These are phyloP conservation scores for Xylariaceae sp. DNA, from an alignment of 2,329 filamentous ascomycete species.

Conservation along the genomic window DNA sequence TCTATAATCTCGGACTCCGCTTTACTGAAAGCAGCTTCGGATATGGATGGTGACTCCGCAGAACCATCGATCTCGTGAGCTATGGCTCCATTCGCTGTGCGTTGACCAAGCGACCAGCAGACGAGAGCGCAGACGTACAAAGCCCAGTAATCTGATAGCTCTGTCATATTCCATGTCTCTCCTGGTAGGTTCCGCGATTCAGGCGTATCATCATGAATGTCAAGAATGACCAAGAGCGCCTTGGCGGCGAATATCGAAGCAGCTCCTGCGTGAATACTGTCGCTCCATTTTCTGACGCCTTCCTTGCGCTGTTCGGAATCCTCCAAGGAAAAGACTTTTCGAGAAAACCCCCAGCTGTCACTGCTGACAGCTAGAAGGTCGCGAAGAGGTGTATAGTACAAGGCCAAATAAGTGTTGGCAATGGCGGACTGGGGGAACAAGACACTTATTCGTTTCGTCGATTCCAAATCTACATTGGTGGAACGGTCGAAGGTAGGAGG, in stretches of 20 bases:
- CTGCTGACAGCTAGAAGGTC: slow-evolving; percentile 54
- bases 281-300: slow-evolving; percentile 37
- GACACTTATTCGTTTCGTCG: slow-evolving; percentile 32
- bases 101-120: slow-evolving; percentile 52
- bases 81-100: slow-evolving; percentile 17
- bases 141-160: slow-evolving; percentile 79
- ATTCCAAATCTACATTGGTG: slow-evolving; percentile 18
- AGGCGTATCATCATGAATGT: slow-evolving; percentile 22
- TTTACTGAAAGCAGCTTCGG: slow-evolving; percentile 25
- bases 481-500: slow-evolving; percentile 20
- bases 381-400: slow-evolving; percentile 54
- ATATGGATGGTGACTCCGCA: background rate
- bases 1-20: slow-evolving; percentile 33
- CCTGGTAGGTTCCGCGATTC: slow-evolving; percentile 12
- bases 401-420: slow-evolving; percentile 51
- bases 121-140: slow-evolving; percentile 56
- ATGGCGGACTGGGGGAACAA: slow-evolving; percentile 43
- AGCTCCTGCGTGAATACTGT: slow-evolving; percentile 36
- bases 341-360: slow-evolving; percentile 53
- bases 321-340: slow-evolving; percentile 43
- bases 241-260: slow-evolving; percentile 48
- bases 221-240: slow-evolving; percentile 44
- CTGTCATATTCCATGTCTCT: slow-evolving; percentile 47
- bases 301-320: slow-evolving; percentile 44
- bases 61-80: slow-evolving; percentile 16